Base-by-base conservation (phyloP, 78 protist genomes). In the Anaeramoeba ignava region DNA sequence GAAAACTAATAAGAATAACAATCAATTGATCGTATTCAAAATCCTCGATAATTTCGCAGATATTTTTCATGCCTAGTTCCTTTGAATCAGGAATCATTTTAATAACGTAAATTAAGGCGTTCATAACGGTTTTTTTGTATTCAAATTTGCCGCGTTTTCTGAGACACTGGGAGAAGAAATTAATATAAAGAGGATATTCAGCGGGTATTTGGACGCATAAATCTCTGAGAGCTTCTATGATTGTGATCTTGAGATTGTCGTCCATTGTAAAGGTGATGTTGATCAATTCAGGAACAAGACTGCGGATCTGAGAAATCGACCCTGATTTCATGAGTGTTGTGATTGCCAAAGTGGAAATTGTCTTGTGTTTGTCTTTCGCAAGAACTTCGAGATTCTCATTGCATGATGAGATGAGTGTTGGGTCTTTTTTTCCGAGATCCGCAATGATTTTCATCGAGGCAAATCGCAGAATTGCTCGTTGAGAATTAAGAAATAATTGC, bases 11-110 rank as follows among this genome's bases (percentile, higher is more conserved):
- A 40, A 96, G 91, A 39, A 87, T 88, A 3, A 93, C 90, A 39
- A 92, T 82, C 33, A 97, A 92, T 38, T 40, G 67, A 36, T 94
- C 67, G 89, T 87, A 96, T 81, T 97, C 99, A 87, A 98, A 97
- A 87, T 97, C 99, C 80, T 97, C 99, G 36, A 97, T 95, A 84
- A 95, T 95, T 90, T 96, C 99, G 84, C 97, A 92, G 38, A 97
- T 82, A 67, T 93, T 91, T 34, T 79, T 1, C 38, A 97, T 91
- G n/a, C 95, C 99, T 3, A 84, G 41, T 78, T 89, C 92, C 67
- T 86, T 88, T 0, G 96, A 90, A 33, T 93, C 96, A 31, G 97
- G 95, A 39, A 89, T 89, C 34, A 78, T 79, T 37, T 84, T 83
- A 78, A 94, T 89, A 54, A 95, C 73, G 37, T 1, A 41, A 23